Conservation (phyloP, 2,329 filamentous ascomycete genomes). For the Fusarium siculi region DNA sequence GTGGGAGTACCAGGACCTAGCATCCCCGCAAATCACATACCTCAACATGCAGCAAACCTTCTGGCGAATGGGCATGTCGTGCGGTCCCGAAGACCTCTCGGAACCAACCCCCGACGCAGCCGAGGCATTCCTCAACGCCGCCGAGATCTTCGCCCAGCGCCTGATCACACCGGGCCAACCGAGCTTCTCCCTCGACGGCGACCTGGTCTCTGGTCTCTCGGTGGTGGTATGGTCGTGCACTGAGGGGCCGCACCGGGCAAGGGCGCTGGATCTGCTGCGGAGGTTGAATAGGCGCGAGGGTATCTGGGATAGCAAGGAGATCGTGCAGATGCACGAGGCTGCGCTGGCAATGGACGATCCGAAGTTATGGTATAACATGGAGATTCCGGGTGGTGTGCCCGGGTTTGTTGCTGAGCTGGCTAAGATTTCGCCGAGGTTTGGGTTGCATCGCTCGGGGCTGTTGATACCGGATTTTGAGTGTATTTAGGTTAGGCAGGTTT, state of each 20-base stretch:
- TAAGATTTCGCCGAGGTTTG: not conserved
- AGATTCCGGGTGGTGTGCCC: conserved; percentile 19
- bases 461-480: not conserved
- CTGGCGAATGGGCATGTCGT: conserved; percentile 17
- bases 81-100: not conserved
- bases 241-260: not conserved
- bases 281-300: conserved; percentile 33
- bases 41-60: conserved; percentile 21
- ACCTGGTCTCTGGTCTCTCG: conserved; percentile 17
- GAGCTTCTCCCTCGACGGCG: conserved; percentile 23
- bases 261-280: conserved; percentile 25
- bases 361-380: not conserved
- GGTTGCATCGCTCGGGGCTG: not conserved
- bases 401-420: conserved; percentile 14
- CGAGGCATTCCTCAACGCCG: conserved; percentile 1
- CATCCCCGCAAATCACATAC: not conserved
- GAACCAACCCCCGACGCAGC: not conserved
- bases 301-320: conserved; percentile 38
- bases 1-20: not conserved
- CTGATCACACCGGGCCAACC: conserved; percentile 2
- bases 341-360: conserved; percentile 9
- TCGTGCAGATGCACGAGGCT: conserved; percentile 31
- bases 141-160: not conserved
- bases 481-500: not conserved
- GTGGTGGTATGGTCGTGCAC: conserved; percentile 1